These are phyloP conservation scores for Beauveria scarabaeidicola DNA, from an alignment of 2,329 filamentous ascomycete genomes.

Conservation along the genomic window DNA sequence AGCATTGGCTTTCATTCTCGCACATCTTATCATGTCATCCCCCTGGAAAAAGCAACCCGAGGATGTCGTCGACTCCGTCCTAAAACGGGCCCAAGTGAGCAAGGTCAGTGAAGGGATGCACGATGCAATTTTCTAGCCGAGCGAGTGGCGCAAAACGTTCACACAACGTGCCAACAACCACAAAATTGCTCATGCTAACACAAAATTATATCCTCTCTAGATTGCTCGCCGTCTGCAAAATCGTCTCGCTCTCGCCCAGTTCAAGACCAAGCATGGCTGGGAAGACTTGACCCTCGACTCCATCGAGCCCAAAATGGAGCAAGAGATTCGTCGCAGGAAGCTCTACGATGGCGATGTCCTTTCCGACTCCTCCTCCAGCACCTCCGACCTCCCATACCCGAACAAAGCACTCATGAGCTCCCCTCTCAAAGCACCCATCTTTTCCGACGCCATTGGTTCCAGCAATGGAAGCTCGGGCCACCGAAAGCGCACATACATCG, in stretches of 20 bases:
- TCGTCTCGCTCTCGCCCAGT: constrained; percentile 87
- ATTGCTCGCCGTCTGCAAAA: constrained; percentile 90
- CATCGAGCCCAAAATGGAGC: constrained; percentile 76
- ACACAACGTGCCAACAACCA: background rate
- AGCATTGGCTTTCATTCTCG: background rate
- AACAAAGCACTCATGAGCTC: constrained; percentile 69
- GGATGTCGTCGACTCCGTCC: constrained; percentile 57
- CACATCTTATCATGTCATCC: constrained; percentile 42
- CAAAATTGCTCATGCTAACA: background rate
- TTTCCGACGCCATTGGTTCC: constrained; percentile 72
- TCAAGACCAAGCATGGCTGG: constrained; percentile 95
- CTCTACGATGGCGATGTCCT: constrained; percentile 63
- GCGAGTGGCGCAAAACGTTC: background rate
- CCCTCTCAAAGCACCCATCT: constrained; percentile 72
- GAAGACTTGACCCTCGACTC: constrained; percentile 79
- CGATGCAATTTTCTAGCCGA: constrained; percentile 1
- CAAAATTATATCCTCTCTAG: constrained; percentile 37
- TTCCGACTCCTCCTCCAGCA: constrained; percentile 79
- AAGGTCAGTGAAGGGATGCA: constrained; percentile 46
- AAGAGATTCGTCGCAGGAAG: constrained; percentile 67
- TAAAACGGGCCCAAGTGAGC: constrained; percentile 66
- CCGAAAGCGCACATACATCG: constrained; percentile 55
- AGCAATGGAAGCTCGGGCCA: constrained; percentile 59
- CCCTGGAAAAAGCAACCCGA: constrained; percentile 56
- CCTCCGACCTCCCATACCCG: constrained; percentile 68